Evolutionary conservation across 1,284 basidiomycete species (phyloP), one percentile per base, ranked within the genome.

Genomic region (Trichosporon coremiiforme): DNA sequence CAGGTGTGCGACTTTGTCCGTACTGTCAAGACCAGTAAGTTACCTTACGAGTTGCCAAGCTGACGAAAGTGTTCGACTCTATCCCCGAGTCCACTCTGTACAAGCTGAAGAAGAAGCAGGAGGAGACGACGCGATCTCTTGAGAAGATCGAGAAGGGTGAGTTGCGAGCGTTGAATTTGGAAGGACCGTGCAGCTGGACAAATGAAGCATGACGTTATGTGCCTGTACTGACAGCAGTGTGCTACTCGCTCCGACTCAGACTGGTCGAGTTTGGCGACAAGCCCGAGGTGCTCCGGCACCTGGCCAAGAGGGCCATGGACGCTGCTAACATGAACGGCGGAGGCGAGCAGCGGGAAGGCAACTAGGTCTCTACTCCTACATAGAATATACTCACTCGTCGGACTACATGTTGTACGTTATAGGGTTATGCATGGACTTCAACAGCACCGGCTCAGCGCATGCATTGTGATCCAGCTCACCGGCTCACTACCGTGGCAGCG

Each of bases 91-190:
- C 68, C n/a, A 71, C 76, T 64, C 69, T 79, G 6, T 71, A 65
- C 65, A 77, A 94, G 68, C 86, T 98, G 63, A 86, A 86, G 64
- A 95, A 93, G 84, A 98, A 99, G 84, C 94, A 98, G 79, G 80
- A 84, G 4, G 92, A 97, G 53, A 96, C 95, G 0, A 85, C 87
- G 4, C 89, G 92, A 74, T 95, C 93, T 10, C 85, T 98, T 29
- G 88, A 91, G 77, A 99, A 98, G 85, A 96, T 98, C 69, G 96
- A 99, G 86, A 89, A 91, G 77, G 93, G 95, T 95, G 74, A 74
- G 87, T 77, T 25, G 1, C n/a, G 38, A 33, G 31, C 4, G 33
- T 13, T 60, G 10, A 10, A 12, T 12, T 17, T 5, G 31, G 31
- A 38, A 35, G 33, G 35, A 45, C 36, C 36, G 36, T 64, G 63